Base-by-base conservation (phyloP, 768 basidiomycete genomes). In the Leccinum sublutescens region DNA sequence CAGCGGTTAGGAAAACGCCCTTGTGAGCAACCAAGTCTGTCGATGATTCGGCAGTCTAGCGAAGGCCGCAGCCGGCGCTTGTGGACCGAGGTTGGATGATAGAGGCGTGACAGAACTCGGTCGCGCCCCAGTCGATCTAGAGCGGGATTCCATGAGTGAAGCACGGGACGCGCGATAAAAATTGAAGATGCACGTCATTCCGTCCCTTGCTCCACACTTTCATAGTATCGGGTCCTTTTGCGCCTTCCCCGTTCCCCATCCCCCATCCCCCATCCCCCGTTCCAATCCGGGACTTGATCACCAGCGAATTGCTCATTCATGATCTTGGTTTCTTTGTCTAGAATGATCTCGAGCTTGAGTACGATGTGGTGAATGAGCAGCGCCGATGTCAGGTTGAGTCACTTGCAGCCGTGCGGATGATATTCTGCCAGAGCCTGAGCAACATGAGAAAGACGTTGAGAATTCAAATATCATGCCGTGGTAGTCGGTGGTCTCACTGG, bases 61-160 rank as follows among this genome's bases (percentile, higher is more conserved):
- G 85, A 51, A 98, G 78, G 71, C 98, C 96, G 71, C 96, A 98
- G 8, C 92, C 91, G 11, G 82, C 79, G 60, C 80, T 83, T 36
- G 89, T 89, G 6, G 92, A 89, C 45, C 88, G 89, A 6, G 95
- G 97, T 65, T 98, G 96, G 70, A 98, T 93, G 71, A 98, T 95
- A 2, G 96, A 95, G 2, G 91, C 85, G 74, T 96, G 97, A 65
- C 91, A 91, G 75, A 95, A 96, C 73, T 99, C 97, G 6, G 90
- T 88, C 2, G 87, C 82, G 17, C 79, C 77, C 85, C 91, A 96
- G 70, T 99, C 93, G 57, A 94, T 82, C 91, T 97, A 66, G 14
- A 58, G n/a, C 53, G 43, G 56, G 9, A 57, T 15, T 17, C 50
- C 51, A 60, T 59, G 57, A 53, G 59, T 36, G 57, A 31, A 47